Percentiles rank a stretch among this genome's conserved stretches.
Evolutionary conservation across 148 eudicot species (phyloP).

Genomic region (Persicaria maculosa): DNA sequence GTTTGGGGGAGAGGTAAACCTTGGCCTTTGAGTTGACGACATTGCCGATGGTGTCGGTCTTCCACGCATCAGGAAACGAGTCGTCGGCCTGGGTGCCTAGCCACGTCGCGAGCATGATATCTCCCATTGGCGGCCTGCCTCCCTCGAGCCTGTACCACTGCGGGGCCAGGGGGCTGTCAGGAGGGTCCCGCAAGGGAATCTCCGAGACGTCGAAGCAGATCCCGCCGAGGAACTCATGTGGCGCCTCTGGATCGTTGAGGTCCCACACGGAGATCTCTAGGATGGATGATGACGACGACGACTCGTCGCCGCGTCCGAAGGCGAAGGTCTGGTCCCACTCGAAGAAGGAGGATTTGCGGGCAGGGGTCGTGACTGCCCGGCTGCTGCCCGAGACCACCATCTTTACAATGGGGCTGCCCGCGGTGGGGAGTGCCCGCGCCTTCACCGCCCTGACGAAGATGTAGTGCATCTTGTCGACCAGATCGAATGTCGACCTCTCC

Average conservation of each 20-base stretch:
- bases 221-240: constrained; percentile 65
- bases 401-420: constrained; percentile 58
- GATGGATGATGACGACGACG: constrained; percentile 52
- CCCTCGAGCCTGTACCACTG: constrained; percentile 96
- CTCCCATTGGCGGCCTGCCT: constrained; percentile 57
- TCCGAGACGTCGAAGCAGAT: constrained; percentile 79
- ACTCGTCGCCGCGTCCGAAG: constrained; percentile 37
- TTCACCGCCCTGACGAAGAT: constrained; percentile 71
- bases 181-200: constrained; percentile 89
- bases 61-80: constrained; percentile 90
- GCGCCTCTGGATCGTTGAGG: constrained; percentile 30
- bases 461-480: constrained; percentile 93
- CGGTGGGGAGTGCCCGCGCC: constrained; percentile 67
- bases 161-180: constrained; percentile 91
- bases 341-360: constrained; percentile 43
- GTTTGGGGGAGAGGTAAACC: constrained; percentile 76
- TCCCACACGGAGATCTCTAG: constrained; percentile 88
- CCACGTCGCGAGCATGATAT: constrained; percentile 95
- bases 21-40: constrained; percentile 55
- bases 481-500: constrained; percentile 68
- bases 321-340: constrained; percentile 98
- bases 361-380: constrained; percentile 56
- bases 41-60: constrained; percentile 61
- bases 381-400: constrained; percentile 41
- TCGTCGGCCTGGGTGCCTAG: constrained; percentile 91